A percentile compares a stretch with the other conserved stretches of the same genome.
Evolutionary conservation across 2,329 filamentous ascomycete species (phyloP).

Genomic region (Zymoseptoria pseudotritici): DNA sequence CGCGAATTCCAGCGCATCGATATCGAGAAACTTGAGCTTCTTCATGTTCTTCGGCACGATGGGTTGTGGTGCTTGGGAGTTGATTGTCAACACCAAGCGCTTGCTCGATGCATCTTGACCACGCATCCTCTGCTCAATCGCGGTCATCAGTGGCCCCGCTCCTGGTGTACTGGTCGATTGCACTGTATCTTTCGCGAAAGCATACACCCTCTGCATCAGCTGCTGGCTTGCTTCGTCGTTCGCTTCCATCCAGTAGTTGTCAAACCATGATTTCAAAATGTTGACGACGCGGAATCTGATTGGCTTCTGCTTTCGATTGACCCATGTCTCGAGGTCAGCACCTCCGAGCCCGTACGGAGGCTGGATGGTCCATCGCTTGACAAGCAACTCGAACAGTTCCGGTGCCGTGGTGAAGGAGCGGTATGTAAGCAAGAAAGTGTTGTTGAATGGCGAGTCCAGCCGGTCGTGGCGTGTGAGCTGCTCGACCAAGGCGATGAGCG

Average conservation of each 20-base stretch:
- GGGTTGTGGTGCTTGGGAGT: conserved; percentile 67
- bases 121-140: conserved; percentile 79
- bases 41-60: conserved; percentile 99
- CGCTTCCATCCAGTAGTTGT: conserved; percentile 98
- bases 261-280: conserved; percentile 96
- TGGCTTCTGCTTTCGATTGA: conserved; percentile 88
- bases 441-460: conserved; percentile 90
- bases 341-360: conserved; percentile 73
- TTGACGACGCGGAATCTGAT: conserved; percentile 96
- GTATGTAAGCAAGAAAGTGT: conserved; percentile 95
- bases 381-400: conserved; percentile 86
- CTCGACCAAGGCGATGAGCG: conserved; percentile 80
- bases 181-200: conserved; percentile 84
- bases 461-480: conserved; percentile 95
- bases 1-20: conserved; percentile 94
- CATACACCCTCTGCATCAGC: conserved; percentile 79
- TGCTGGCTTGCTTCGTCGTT: conserved; percentile 74
- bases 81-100: conserved; percentile 78
- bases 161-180: conserved; percentile 91
- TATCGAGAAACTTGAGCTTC: conserved; percentile 96
- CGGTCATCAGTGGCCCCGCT: conserved; percentile 71
- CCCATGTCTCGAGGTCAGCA: conserved; percentile 77
- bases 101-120: conserved; percentile 84
- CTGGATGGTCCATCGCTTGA: conserved; percentile 86
- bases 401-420: conserved; percentile 85